Base-by-base conservation (phyloP, 768 basidiomycete species). In the Tricholoma hemisulphureum region DNA sequence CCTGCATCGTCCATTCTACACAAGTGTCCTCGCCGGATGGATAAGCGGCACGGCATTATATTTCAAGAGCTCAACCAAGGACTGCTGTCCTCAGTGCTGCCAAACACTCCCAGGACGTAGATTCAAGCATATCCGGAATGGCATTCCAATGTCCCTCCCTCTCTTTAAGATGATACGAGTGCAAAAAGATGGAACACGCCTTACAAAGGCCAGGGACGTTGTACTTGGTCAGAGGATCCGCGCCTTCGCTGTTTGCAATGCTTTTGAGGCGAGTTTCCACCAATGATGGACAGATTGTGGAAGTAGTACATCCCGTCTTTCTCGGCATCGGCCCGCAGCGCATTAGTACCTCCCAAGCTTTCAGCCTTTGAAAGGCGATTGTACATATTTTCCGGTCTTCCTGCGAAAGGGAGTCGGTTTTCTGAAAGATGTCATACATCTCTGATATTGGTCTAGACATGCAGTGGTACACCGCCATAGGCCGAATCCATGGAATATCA, bases 401-500 rank as follows among this genome's bases (percentile, higher is more conserved):
- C 18, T 8, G 8, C 3, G 50, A 53, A 10, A 60, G 26, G n/a
- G n/a, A n/a, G 16, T 20, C 16, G 11, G 48, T 10, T 23, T 53
- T n/a, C 14, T 51, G 29, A 14, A 60, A 20, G 18, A 31, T 7
- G 1, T 34, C 21, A 9, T 37, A 29, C 7, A 37, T 18, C 7
- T 48, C 28, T 2, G 34, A 34, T 6, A 56, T 21, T 8, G 59
- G 55, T 26, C 24, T 29, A 10, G 54, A 60, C 20, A 53, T 53
- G 32, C 34, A 41, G 16, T 13, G 31, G 32, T 60, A 60, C 21
- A 60, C 34, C 5, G 59, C 59, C 41, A 56, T 56, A 6, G 59
- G 59, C 11, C 39, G 54, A 28, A 60, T 56, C 59, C 55, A 60
- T 9, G 54, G 37, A 10, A 60, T 46, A 13, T 56, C 43, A 21